Evolutionary conservation across 2,329 filamentous ascomycete genomes (phyloP), one percentile per base, ranked within the genome.

Genomic region (Tolypocladium tundrense): DNA sequence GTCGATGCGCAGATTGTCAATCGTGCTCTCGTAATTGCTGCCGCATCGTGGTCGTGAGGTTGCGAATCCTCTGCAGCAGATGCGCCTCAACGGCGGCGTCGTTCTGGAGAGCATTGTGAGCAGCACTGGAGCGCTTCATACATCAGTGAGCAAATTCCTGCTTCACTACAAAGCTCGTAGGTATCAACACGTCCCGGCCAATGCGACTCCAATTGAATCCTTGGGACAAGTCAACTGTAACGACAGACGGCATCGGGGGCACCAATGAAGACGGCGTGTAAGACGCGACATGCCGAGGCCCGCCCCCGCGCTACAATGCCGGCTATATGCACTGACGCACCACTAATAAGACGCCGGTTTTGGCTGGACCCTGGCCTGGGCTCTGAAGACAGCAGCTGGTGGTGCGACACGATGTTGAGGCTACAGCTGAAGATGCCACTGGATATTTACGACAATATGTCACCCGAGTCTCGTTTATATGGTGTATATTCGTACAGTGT

Each of bases 1-100:
- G 21, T 66, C 60, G 10, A 73, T 61, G 1, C 59, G 59, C 8
- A 74, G 59, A 27, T 70, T 72, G 2, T 55, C 40, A 21, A 73
- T 69, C 4, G 72, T 73, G 43, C 58, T 54, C 14, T 69, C 67
- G 42, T 71, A 57, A 19, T 14, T 51, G 31, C 27, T n/a, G 9
- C 19, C 31, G 31, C 10, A 4, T 21, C 31, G 21, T 35, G 19
- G 7, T 5, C 9, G 11, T 3, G 48, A 51, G 27, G 24, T 51
- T 35, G 48, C 35, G 21, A 35, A 7, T 10, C 16, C 31, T n/a
- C 5, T 35, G 48, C 5, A 7, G 19, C 31, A 33, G 21, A 11
- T 13, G 19, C 31, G 48, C 48, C 31, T 35, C 31, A 51, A 21
- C 4, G 10, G 16, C 10, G 10, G 9, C n/a, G 31, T 13, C 4